phyloP scores from a whole-genome alignment of 2,329 filamentous ascomycete species.

The Alternaria rosae region DNA sequence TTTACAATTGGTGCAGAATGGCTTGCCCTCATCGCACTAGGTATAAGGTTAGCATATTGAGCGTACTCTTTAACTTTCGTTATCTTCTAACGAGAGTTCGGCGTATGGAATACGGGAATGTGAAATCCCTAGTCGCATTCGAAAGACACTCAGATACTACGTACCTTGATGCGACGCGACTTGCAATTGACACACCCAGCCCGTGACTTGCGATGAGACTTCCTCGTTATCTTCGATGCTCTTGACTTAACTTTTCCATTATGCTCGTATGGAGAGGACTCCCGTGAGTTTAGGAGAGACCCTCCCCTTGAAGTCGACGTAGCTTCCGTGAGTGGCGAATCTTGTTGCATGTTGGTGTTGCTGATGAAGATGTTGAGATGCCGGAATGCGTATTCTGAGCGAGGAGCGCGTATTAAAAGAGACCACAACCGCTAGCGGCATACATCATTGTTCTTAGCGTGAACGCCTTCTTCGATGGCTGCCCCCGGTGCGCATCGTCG shows the following conservation, averaged over 20 bases:
- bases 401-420: not conserved
- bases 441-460: not conserved
- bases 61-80: not conserved
- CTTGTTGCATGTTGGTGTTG: conserved; percentile 20
- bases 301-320: not conserved
- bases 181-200: conserved; percentile 41
- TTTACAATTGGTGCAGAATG: conserved; percentile 34
- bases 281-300: not conserved
- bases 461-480: not conserved
- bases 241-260: not conserved
- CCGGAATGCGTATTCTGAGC: not conserved
- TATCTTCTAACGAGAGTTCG: not conserved
- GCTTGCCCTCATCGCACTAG: conserved; percentile 41
- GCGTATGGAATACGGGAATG: too few species aligned
- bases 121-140: too few species aligned
- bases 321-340: conserved; percentile 22
- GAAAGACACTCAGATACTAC: not conserved
- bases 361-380: not conserved
- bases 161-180: conserved; percentile 37
- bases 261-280: not conserved
- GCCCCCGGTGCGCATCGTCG: not conserved
- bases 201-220: conserved; percentile 38
- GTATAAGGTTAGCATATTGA: not conserved
- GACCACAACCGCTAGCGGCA: not conserved
- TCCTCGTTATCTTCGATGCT: conserved; percentile 25